Evolutionary conservation across 176 grass and related monocot species (phyloP).

Genomic region (barley (Hordeum vulgare)): MorexV3_pseudomolecules_assembly NC_058524.1:95633084-95633583

Average conservation of each 20-base stretch:
- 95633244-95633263: background rate
- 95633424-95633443: background rate
- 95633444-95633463: background rate
- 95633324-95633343: background rate
- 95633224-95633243: slow-evolving; percentile 36
- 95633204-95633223: slow-evolving; percentile 41
- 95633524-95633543: background rate
- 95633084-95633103: background rate
- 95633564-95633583: background rate
- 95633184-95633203: slow-evolving; percentile 37
- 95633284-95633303: background rate
- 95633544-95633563: background rate
- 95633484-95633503: background rate
- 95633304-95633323: background rate
- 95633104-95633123: slow-evolving; percentile 10
- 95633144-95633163: background rate
- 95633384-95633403: background rate
- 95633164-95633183: background rate
- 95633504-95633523: background rate
- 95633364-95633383: background rate
- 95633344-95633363: background rate
- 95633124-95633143: background rate
- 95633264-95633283: background rate
- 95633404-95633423: background rate
- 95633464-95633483: background rate